These are phyloP conservation scores for Pilasporangium apinafurcum DNA, from an alignment of 352 stramenopile species.

Conservation along the genomic window DNA sequence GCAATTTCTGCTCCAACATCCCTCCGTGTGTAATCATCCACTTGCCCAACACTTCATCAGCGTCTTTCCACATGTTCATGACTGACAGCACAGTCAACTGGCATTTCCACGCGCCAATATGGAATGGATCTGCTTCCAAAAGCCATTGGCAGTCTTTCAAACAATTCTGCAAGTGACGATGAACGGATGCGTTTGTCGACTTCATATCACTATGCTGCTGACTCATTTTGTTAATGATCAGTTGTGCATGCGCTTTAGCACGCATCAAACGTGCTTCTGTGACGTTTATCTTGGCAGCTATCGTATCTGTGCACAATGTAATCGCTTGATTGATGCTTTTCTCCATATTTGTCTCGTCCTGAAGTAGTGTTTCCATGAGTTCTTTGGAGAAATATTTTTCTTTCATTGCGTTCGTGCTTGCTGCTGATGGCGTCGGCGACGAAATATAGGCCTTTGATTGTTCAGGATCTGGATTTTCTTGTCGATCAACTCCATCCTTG, in stretches of 20 bases:
- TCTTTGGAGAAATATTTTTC: conserved; percentile 4
- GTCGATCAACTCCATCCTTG: neutral
- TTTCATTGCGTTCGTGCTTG: no score
- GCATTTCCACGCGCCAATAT: conserved; percentile 9
- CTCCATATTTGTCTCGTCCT: neutral
- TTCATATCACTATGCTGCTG: neutral
- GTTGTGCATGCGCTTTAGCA: conserved; percentile 4
- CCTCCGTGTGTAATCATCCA: neutral
- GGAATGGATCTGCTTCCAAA: conserved; percentile 3
- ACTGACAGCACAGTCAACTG: conserved; percentile 4
- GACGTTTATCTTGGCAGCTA: conserved; percentile 9
- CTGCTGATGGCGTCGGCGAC: neutral
- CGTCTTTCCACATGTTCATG: conserved; percentile 13
- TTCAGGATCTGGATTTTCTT: neutral
- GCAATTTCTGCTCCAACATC: neutral
- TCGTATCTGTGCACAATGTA: conserved; percentile 9
- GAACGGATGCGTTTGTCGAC: neutral
- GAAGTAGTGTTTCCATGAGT: conserved; percentile 1
- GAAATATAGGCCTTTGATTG: no score
- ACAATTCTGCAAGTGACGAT: neutral
- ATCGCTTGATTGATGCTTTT: conserved; percentile 3
- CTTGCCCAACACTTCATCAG: neutral
- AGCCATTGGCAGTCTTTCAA: conserved; percentile 13
- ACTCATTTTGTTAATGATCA: conserved; percentile 2
- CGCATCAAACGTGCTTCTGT: conserved; percentile 10